Evolutionary conservation across 306 rosid genomes (phyloP), one percentile per base, ranked within the genome.

Genomic region (Sophora flavescens): DNA sequence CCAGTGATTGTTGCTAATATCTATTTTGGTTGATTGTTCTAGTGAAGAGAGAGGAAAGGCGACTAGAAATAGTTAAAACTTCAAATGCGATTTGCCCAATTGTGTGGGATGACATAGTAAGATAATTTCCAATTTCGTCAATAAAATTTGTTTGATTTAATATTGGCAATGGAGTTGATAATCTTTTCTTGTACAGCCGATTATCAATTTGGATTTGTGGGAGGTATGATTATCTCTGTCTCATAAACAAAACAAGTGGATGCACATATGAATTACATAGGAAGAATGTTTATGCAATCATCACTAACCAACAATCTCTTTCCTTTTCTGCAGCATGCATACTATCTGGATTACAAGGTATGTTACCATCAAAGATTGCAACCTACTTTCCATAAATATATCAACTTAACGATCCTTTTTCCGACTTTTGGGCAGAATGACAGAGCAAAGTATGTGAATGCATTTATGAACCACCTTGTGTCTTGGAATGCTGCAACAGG

Each of bases 261-360:
- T 52, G 52, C 63, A 33, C 61, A 63, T 54, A 28, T 36, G 50
- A 57, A 71, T 51, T 51, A 11, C 50, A 61, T 68, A 12, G 32
- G 13, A 11, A 36, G 14, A 39, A 60, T 18, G 6, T 18, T 65
- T 68, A 63, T 59, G n/a, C 30, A 39, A 63, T 30, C 51, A 47
- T 75, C 38, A 82, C 70, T 17, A 64, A 44, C 88, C 87, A 76
- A 87, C 53, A 42, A 11, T 75, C 8, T 72, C 38, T 35, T 79
- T 63, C 61, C 65, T 78, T 83, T 22, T 57, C 70, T 72, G 87
- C 94, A 94, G 99, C 99, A 95, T 85, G 93, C 99, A 8, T 95
- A 92, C 73, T 92, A 95, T 84, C 85, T 86, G 86, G 99, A 95
- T 88, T 88, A 90, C 87, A 89, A 83, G 99, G 99, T 95, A 83